A percentile compares a stretch with the other conserved stretches of the same genome.
Evolutionary conservation across 2,329 filamentous ascomycete genomes (phyloP).

Genomic region (Tothia fuscella): DNA sequence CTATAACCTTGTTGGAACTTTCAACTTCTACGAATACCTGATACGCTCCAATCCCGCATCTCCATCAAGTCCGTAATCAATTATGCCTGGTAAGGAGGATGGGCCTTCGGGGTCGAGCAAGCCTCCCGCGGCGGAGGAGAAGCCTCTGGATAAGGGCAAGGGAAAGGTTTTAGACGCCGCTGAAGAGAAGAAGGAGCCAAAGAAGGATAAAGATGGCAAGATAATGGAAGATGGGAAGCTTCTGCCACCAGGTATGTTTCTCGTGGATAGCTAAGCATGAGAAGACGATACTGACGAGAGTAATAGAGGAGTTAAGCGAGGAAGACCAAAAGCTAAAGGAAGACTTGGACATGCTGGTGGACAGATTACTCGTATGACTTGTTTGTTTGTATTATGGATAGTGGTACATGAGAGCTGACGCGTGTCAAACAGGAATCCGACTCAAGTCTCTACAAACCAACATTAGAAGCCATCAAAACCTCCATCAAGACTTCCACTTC

Average conservation of each 20-base stretch:
- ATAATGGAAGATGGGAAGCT: constrained; percentile 73
- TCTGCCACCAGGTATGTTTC: constrained; percentile 42
- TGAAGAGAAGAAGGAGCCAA: constrained; percentile 44
- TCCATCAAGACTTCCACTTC: constrained; percentile 99
- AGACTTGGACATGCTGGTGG: constrained; percentile 95
- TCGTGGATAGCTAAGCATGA: background rate
- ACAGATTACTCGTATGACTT: constrained; percentile 65
- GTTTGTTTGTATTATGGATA: constrained; percentile 7
- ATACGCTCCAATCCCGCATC: background rate
- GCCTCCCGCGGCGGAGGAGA: constrained; percentile 80
- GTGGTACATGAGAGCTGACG: constrained; percentile 14
- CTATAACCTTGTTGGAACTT: background rate
- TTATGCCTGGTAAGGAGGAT: constrained; percentile 10
- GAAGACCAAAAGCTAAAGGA: constrained; percentile 97
- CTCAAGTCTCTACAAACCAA: constrained; percentile 75
- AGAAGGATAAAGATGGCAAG: constrained; percentile 58
- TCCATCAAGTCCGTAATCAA: constrained; percentile 7
- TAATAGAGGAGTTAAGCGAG: constrained; percentile 79
- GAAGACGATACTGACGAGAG: constrained; percentile 24
- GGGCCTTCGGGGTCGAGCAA: constrained; percentile 38
- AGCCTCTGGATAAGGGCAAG: constrained; percentile 87
- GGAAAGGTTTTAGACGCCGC: constrained; percentile 70
- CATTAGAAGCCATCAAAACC: constrained; percentile 91
- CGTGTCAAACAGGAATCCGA: constrained; percentile 59
- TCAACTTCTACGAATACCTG: background rate